Percentiles rank a stretch among this genome's conserved stretches.
Evolutionary conservation across 768 basidiomycete genomes (phyloP).

Genomic region (Gloeopeniophorella convolvens): DNA sequence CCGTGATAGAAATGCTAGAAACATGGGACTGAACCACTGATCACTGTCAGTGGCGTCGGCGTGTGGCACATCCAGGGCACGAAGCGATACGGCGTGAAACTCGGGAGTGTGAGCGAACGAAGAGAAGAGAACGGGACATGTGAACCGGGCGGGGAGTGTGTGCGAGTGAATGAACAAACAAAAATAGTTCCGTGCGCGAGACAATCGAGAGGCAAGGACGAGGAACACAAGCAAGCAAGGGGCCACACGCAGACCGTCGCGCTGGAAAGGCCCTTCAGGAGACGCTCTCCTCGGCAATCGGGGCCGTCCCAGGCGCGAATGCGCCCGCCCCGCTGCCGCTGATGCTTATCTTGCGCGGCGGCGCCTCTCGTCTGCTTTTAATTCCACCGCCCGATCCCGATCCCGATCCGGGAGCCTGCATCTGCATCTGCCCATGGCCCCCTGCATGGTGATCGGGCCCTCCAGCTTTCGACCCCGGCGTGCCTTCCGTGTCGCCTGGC

Average conservation of each 20-base stretch:
- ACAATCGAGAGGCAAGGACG: not conserved
- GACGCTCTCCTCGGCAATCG: conserved; percentile 22
- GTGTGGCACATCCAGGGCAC: not conserved
- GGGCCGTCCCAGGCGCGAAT: conserved; percentile 19
- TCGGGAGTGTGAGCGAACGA: conserved; percentile 1
- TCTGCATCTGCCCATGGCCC: conserved; percentile 15
- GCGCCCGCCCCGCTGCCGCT: conserved; percentile 27
- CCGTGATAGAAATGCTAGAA: no score
- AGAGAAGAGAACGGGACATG: not conserved
- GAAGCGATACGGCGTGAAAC: not conserved
- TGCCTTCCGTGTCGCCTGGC: conserved; percentile 26
- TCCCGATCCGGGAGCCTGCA: conserved; percentile 20
- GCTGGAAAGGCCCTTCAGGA: conserved; percentile 10
- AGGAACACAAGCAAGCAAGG: no score
- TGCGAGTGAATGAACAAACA: not conserved
- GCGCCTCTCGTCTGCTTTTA: conserved; percentile 26
- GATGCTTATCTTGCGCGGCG: conserved; percentile 28
- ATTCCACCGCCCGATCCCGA: conserved; percentile 21
- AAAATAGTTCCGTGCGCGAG: not conserved
- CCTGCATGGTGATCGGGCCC: conserved; percentile 18
- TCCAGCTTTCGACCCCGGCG: conserved; percentile 11
- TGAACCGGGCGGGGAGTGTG: not conserved
- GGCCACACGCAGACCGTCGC: no score
- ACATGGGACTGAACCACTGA: no score
- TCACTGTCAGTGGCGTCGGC: not conserved